Evolutionary conservation across 495 filamentous ascomycete species (phyloP).

Genomic region (Xylaria flabelliformis): DNA sequence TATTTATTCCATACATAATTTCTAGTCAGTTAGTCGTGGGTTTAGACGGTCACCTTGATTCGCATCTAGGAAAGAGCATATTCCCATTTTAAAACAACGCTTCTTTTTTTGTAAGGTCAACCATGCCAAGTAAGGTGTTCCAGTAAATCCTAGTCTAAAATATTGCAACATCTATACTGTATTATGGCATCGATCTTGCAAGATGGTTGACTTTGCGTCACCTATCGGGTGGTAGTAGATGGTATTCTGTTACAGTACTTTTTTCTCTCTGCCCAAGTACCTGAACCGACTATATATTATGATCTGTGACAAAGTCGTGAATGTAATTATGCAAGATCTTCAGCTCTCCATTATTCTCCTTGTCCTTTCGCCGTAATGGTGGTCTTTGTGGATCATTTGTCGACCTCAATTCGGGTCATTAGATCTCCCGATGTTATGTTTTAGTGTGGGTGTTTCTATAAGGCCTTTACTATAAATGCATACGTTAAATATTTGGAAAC

Average conservation of each 20-base stretch:
- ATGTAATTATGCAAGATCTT: not conserved
- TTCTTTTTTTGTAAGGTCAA: not conserved
- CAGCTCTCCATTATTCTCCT: not conserved
- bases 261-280: not conserved
- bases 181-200: not conserved
- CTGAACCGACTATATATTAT: not conserved
- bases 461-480: too few relatives aligned
- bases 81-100: conserved; percentile 9
- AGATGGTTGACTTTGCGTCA: not conserved
- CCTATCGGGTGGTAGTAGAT: not conserved
- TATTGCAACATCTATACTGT: not conserved
- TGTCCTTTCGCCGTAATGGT: not conserved
- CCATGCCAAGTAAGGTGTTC: not conserved
- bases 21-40: conserved; percentile 18
- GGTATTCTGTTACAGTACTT: not conserved
- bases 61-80: conserved; percentile 27
- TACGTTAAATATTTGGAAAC: not conserved
- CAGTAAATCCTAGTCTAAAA: not conserved
- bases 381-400: not conserved
- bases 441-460: not conserved
- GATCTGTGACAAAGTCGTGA: not conserved
- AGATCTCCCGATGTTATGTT: not conserved
- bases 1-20: conserved; percentile 21
- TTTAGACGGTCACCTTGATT: conserved; percentile 27
- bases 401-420: not conserved